phyloP scores from a whole-genome alignment of 805 yeast species.

The Candida khao-thaluensis region DNA sequence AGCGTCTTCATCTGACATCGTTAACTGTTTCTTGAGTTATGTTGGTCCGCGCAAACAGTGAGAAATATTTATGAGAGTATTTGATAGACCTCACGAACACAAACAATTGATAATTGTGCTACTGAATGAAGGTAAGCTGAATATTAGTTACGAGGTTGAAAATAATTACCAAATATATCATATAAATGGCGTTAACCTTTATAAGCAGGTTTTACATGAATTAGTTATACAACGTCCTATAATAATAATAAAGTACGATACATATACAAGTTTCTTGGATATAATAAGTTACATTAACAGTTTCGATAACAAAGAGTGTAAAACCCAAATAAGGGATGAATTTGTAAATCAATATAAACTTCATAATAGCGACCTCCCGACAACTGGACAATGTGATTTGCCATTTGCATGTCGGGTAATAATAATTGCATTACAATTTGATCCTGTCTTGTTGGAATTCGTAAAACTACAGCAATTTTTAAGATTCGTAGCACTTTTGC shows the following conservation, averaged over 20 bases:
- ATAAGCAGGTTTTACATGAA: background rate
- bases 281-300: constrained; percentile 13
- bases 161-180: constrained; percentile 1
- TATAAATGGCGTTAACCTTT: constrained; percentile 1
- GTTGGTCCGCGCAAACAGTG: background rate
- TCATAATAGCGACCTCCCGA: constrained; percentile 10
- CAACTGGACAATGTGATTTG: constrained; percentile 24
- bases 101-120: constrained; percentile 6
- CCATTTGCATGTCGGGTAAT: constrained; percentile 21
- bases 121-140: constrained; percentile 3
- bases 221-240: constrained; percentile 1
- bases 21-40: background rate
- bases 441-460: constrained; percentile 17
- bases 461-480: constrained; percentile 35
- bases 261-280: constrained; percentile 15
- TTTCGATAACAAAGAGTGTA: constrained; percentile 1
- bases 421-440: constrained; percentile 19
- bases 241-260: constrained; percentile 9
- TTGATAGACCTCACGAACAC: background rate
- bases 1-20: constrained; percentile 4
- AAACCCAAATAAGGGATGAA: background rate
- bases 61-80: constrained; percentile 3
- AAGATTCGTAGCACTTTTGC: constrained; percentile 31
- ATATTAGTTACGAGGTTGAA: constrained; percentile 5
- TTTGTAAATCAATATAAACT: background rate